Base-by-base conservation (phyloP, 2,329 filamentous ascomycete genomes). In the Clonostachys chloroleuca region DNA sequence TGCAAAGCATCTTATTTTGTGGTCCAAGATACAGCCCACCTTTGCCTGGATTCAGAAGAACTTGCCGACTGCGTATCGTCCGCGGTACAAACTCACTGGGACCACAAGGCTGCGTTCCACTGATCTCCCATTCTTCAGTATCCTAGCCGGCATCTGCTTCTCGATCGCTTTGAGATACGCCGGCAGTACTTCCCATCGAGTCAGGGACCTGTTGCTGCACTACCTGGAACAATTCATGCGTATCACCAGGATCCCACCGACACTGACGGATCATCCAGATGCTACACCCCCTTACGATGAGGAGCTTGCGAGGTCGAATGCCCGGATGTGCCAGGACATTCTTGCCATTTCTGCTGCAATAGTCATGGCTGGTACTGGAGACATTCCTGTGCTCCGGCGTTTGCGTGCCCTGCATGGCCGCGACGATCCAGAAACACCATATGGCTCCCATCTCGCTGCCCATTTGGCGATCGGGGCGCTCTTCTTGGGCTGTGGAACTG, bases 291-390 rank as follows among this genome's bases (percentile, higher is more conserved):
- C 80, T 40, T 97, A 96, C 61, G 95, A 99, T 60, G 84, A 87
- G 40, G 90, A 89, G 58, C 77, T 96, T 14, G 83, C 92, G 3
- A 80, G 89, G 34, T 86, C 87, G 46, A 92, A 92, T 8, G 85
- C 92, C 3, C 81, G 90, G 36, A 95, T 95, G 72, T 97, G 94
- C 59, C 89, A 96, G 58, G 92, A 97, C 59, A 75, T 95, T 3
- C 69, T 96, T 12, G 89, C 89, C 1, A 73, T 99, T 6, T 87
- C 91, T 6, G 82, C 83, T 18, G 85, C 94, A 1, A 89, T 87
- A 3, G 89, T 97, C 45, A 97, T 97, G 92, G 91, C 95, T 6
- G 94, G 94, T 30, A 96, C 91, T 1, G 94, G 95, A 37, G 95
- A 99, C 60, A 72, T 99, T 17, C 70, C 81, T 3, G 84, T 96